Percentiles rank a stretch among this genome's conserved stretches.
Evolutionary conservation across 1,284 basidiomycete species (phyloP).

Genomic region (Amylostereum areolatum): DNA sequence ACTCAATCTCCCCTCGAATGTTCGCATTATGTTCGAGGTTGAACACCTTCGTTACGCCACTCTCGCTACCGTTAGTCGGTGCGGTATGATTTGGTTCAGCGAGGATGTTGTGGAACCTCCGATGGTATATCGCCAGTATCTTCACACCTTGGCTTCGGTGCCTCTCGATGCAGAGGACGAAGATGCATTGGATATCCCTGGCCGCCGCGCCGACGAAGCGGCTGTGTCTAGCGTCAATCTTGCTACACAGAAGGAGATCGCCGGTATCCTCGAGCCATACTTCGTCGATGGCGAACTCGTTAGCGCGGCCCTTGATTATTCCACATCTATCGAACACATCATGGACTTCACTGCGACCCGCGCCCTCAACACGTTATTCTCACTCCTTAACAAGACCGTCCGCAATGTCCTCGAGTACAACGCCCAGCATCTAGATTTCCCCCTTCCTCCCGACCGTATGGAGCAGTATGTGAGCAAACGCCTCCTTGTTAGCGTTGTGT

Average conservation of each 20-base stretch:
- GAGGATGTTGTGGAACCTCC: slow-evolving; percentile 87
- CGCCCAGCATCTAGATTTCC: slow-evolving; percentile 92
- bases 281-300: slow-evolving; percentile 85
- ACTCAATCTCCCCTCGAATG: slow-evolving; percentile 93
- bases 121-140: slow-evolving; percentile 92
- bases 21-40: slow-evolving; percentile 99
- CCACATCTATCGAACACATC: slow-evolving; percentile 86
- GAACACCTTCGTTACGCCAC: slow-evolving; percentile 98
- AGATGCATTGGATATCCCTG: slow-evolving; percentile 57
- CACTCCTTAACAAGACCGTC: slow-evolving; percentile 92
- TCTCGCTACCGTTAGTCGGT: slow-evolving; percentile 97
- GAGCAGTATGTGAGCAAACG: slow-evolving; percentile 90
- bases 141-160: slow-evolving; percentile 69
- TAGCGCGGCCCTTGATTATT: slow-evolving; percentile 71
- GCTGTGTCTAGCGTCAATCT: slow-evolving; percentile 54
- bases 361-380: slow-evolving; percentile 94
- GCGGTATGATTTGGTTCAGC: slow-evolving; percentile 99
- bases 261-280: slow-evolving; percentile 72
- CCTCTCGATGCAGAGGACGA: slow-evolving; percentile 93
- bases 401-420: slow-evolving; percentile 96
- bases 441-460: slow-evolving; percentile 75
- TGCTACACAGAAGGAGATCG: slow-evolving; percentile 78
- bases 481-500: slow-evolving; percentile 90
- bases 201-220: slow-evolving; percentile 52
- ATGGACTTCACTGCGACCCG: slow-evolving; percentile 97